These are phyloP conservation scores for Mucor indicus DNA, from an alignment of 371 early-diverging fungal species.

Conservation along the genomic window DNA sequence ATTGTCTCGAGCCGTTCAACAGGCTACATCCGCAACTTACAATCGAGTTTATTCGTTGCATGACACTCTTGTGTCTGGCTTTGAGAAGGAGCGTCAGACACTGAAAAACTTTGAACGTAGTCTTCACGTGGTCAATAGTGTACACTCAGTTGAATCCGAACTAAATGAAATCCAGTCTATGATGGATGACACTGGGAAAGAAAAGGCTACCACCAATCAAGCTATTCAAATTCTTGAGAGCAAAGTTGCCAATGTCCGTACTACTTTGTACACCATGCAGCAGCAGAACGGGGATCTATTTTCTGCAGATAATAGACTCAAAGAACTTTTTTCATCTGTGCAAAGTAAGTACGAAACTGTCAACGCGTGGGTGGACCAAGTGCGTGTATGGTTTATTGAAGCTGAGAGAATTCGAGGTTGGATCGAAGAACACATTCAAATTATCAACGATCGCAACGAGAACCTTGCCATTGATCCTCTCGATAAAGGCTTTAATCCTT, in stretches of 20 bases:
- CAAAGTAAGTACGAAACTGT: constrained; percentile 33
- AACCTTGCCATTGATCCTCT: constrained; percentile 29
- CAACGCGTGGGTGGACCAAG: constrained; percentile 49
- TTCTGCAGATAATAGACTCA: constrained; percentile 12
- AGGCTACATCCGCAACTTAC: constrained; percentile 1
- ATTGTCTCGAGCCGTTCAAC: constrained; percentile 19
- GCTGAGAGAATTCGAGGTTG: constrained; percentile 49
- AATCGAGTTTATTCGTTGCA: constrained; percentile 3
- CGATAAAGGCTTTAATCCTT: constrained; percentile 10
- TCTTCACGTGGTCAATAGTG: constrained; percentile 19
- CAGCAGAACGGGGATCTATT: constrained; percentile 34
- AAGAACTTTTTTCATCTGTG: constrained; percentile 16
- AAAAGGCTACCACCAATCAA: constrained; percentile 29
- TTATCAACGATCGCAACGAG: constrained; percentile 27
- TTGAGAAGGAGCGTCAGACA: constrained; percentile 15
- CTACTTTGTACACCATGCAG: constrained; percentile 22
- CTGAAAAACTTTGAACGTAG: constrained; percentile 30
- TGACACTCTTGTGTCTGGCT: background rate
- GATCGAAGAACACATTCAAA: constrained; percentile 41
- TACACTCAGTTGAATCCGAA: constrained; percentile 31
- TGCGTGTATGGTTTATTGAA: constrained; percentile 52
- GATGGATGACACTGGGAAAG: constrained; percentile 28
- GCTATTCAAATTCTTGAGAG: constrained; percentile 33
- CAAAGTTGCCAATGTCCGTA: constrained; percentile 28
- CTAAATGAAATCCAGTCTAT: constrained; percentile 36